Base-by-base conservation (phyloP, 202 grass and related monocot species). In the Eragrostis tef region DNA sequence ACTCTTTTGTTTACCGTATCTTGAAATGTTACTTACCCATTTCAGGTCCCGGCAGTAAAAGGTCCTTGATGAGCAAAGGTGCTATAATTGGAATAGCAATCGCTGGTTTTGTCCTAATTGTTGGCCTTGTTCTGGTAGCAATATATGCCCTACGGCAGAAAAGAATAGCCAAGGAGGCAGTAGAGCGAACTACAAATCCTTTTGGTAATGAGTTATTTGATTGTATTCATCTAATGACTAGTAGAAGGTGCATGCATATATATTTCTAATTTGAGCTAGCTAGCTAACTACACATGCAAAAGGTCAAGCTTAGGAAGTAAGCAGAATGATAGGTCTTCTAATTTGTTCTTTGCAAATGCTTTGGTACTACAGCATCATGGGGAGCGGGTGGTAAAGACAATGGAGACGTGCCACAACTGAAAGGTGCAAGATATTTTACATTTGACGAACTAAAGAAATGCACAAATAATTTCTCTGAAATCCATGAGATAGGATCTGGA, bases 381-480 rank as follows among this genome's bases (percentile, higher is more conserved):
- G 91, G 83, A 75, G 66, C 73, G 15, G 83, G 80, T 43, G 86
- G 88, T 67, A 76, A 81, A 82, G 88, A 94, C 65, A 84, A 75
- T 11, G 92, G 87, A 19, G 84, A 81, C 2, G 84, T 76, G 21
- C 92, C 89, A 46, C 84, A 87, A 11, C 43, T 94, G 64, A 94
- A 94, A 81, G 92, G 89, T 48, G 89, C 89, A 83, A 83, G 89
- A 89, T 87, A 70, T 70, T 94, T 94, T 77, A 6, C 82, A 29
- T 94, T 91, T 16, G 89, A 94, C 9, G 92, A 94, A 73, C 65
- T 94, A 56, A 91, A 85, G 21, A 94, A 85, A 47, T 87, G 84
- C 84, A 94, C 92, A 21, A 89, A 89, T 70, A 94, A 89, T 89
- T 94, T 94, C 84, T 94, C 92, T 47, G 78, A 77, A 76, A 82